Evolutionary conservation across 495 filamentous ascomycete species (phyloP).

Genomic region (Aspergillus avenaceus): DNA sequence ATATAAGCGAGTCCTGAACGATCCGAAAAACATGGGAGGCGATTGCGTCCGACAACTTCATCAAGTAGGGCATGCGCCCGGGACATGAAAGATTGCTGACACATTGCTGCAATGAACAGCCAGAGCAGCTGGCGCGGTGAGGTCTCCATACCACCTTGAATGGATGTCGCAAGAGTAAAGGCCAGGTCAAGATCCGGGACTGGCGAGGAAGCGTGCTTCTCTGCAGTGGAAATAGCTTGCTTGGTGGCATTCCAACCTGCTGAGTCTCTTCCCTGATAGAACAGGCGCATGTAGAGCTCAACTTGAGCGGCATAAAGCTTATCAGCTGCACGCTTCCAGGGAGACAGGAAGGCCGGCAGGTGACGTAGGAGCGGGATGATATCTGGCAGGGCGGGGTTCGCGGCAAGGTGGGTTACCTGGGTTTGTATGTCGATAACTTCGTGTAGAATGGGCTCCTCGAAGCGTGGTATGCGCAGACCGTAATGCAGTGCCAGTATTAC

Average conservation of each 20-base stretch:
- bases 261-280: constrained; percentile 16
- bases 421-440: constrained; percentile 22
- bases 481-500: constrained; percentile 31
- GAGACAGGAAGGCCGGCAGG: constrained; percentile 24
- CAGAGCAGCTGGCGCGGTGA: constrained; percentile 26
- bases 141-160: constrained; percentile 30
- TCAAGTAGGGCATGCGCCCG: constrained; percentile 31
- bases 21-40: constrained; percentile 27
- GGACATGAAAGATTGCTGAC: constrained; percentile 12
- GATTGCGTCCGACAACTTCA: constrained; percentile 25
- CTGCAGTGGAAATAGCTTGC: constrained; percentile 19
- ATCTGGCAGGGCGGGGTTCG: constrained; percentile 27
- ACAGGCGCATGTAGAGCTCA: constrained; percentile 24
- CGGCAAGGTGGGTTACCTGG: constrained; percentile 22
- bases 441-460: constrained; percentile 24
- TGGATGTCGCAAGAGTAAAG: constrained; percentile 25
- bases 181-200: constrained; percentile 25
- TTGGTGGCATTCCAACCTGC: constrained; percentile 28
- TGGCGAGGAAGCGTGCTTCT: constrained; percentile 10
- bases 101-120: constrained; percentile 25
- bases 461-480: constrained; percentile 26
- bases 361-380: constrained; percentile 29
- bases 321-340: constrained; percentile 28
- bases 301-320: constrained; percentile 20
- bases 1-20: constrained; percentile 23